These are phyloP conservation scores for Didymella lethalis DNA, from an alignment of 2,329 filamentous ascomycete species.

Conservation along the genomic window DNA sequence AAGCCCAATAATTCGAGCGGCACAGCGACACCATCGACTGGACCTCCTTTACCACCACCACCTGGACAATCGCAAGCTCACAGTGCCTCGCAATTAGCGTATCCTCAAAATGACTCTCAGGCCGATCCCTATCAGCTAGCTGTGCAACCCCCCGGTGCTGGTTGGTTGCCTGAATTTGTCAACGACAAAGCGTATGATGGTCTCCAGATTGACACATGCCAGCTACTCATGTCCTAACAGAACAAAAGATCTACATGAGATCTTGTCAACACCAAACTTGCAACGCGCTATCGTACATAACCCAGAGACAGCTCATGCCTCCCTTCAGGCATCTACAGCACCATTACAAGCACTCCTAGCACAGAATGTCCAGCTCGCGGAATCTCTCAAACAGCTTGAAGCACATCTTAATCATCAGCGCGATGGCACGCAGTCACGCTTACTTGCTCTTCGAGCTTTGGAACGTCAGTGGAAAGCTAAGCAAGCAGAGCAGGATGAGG, in stretches of 20 bases:
- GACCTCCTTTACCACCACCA: conserved; percentile 57
- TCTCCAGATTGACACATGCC: conserved; percentile 21
- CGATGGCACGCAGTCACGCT: conserved; percentile 76
- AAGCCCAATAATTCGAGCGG: conserved; percentile 55
- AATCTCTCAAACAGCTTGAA: conserved; percentile 69
- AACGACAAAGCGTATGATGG: conserved; percentile 79
- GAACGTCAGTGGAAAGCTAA: conserved; percentile 93
- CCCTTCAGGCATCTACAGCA: conserved; percentile 70
- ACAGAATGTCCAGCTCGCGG: conserved; percentile 75
- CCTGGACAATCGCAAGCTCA: conserved; percentile 43
- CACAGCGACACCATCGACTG: conserved; percentile 52
- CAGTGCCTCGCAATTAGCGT: conserved; percentile 30
- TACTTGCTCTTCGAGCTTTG: conserved; percentile 82
- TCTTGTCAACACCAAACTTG: conserved; percentile 70
- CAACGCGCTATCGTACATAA: conserved; percentile 78
- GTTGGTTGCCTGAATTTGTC: conserved; percentile 80
- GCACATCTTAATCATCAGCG: conserved; percentile 67
- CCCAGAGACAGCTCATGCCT: conserved; percentile 73
- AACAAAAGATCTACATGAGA: conserved; percentile 77
- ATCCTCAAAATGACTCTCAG: conserved; percentile 30
- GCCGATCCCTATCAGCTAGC: conserved; percentile 27
- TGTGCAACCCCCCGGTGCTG: conserved; percentile 58
- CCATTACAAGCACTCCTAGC: conserved; percentile 70
- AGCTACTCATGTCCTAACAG: conserved; percentile 55
- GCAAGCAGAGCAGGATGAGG: conserved; percentile 86